Conservation (phyloP, 495 filamentous ascomycete genomes). For the Chaetomium tenue region DNA sequence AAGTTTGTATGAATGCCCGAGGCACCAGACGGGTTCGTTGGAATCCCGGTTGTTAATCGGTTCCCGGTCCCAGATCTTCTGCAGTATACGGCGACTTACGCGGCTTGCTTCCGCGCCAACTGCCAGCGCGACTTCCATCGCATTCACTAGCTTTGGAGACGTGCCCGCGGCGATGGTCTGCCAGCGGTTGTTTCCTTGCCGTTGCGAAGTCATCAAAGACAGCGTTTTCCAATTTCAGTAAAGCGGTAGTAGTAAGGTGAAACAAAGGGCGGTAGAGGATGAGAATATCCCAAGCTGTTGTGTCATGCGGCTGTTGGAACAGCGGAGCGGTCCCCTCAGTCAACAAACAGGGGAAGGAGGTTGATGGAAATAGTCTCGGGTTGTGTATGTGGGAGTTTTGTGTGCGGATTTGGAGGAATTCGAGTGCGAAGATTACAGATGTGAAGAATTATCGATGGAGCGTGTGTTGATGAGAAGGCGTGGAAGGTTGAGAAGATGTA, state of each 20-base stretch:
- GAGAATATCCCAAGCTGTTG: no score
- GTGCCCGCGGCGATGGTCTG: slow-evolving; percentile 32
- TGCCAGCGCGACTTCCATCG: slow-evolving; percentile 47
- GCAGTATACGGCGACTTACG: slow-evolving; percentile 70
- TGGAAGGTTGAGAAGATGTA: no score
- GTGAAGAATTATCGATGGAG: no score
- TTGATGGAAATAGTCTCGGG: slow-evolving; percentile 1
- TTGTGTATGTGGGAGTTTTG: not conserved
- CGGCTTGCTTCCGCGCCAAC: slow-evolving; percentile 38
- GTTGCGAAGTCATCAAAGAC: slow-evolving; percentile 25
- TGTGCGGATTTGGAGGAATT: not conserved
- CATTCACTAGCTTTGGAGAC: slow-evolving; percentile 33
- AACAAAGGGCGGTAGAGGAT: not conserved
- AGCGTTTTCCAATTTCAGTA: not conserved
- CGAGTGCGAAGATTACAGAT: not conserved
- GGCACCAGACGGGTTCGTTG: slow-evolving; percentile 77
- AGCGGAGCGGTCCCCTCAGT: not conserved
- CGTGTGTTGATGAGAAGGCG: no score
- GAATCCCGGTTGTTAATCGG: slow-evolving; percentile 75
- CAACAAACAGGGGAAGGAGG: slow-evolving; percentile 1
- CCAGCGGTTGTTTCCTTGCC: slow-evolving; percentile 32
- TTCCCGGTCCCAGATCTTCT: slow-evolving; percentile 94
- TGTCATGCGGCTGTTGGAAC: not conserved
- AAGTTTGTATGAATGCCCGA: slow-evolving; percentile 72
- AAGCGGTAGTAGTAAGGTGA: not conserved